Evolutionary conservation across 2,329 filamentous ascomycete genomes (phyloP).

Genomic region (Ilyonectria destructans): DNA sequence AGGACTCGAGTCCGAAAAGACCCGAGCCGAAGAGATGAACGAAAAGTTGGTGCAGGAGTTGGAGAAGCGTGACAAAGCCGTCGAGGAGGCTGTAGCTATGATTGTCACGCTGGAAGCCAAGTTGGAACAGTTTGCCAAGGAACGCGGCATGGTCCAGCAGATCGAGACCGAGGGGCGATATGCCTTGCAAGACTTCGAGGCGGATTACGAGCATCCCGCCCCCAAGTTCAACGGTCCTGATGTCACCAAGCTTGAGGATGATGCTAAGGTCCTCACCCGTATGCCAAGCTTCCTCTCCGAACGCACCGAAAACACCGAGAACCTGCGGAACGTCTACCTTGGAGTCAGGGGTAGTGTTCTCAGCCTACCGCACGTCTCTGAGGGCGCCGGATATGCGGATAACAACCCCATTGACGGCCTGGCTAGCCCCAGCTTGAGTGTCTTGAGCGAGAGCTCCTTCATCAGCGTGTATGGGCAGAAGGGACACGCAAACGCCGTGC

Average conservation of each 20-base stretch:
- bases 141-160: conserved; percentile 68
- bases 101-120: conserved; percentile 77
- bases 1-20: conserved; percentile 68
- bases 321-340: conserved; percentile 73
- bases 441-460: conserved; percentile 79
- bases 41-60: conserved; percentile 73
- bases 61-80: conserved; percentile 78
- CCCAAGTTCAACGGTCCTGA: conserved; percentile 39
- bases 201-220: conserved; percentile 45
- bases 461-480: conserved; percentile 74
- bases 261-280: conserved; percentile 62
- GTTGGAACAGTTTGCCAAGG: conserved; percentile 68
- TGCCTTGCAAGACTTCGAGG: conserved; percentile 52
- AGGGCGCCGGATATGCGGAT: conserved; percentile 52
- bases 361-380: conserved; percentile 66
- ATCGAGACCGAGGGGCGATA: conserved; percentile 63
- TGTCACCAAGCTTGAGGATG: conserved; percentile 46
- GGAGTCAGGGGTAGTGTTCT: conserved; percentile 65
- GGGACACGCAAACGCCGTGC: conserved; percentile 44
- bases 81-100: conserved; percentile 80
- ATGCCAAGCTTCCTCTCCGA: conserved; percentile 79
- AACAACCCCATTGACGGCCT: conserved; percentile 54
- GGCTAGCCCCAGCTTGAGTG: conserved; percentile 74
- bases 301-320: conserved; percentile 71
- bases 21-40: conserved; percentile 71